Base-by-base conservation (phyloP, 1,284 basidiomycete genomes). In the Papiliotrema laurentii region DNA sequence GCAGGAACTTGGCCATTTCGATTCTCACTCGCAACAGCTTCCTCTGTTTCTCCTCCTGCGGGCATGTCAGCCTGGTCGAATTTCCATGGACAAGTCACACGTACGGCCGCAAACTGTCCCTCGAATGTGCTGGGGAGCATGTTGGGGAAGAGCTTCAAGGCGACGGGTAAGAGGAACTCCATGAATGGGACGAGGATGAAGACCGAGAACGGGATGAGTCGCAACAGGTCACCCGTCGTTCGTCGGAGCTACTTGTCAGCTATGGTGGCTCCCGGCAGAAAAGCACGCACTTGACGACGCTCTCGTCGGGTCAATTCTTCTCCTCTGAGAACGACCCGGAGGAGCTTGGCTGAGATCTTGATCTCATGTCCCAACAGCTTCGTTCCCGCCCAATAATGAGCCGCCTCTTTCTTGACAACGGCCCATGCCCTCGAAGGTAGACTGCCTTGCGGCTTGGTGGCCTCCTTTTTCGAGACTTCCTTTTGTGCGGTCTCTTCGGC, bases 1-100 rank as follows among this genome's bases (percentile, higher is more conserved):
- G 94, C 41, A 99, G 78, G 80, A 98, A 99, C 69, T 99, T 98
- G 61, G 96, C 96, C 93, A 98, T 97, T 71, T 97, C 93, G 24
- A 99, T 79, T 47, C 94, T 82, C 21, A 97, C 89, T 61, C 93
- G 87, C 43, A 98, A 83, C 2, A 97, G 79, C 70, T 97, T 97
- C 58, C 94, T 84, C 64, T 96, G 84, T 75, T 99, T 98, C 75
- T 98, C 94, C 69, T 97, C 91, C 89, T 92, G 64, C 7, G 27
- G 10, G 25, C 3, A 40, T 18, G n/a, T 19, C 30, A 28, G 28
- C 11, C 22, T 22, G n/a, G 14, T 22, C 13, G 33, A 5, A 26
- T n/a, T 18, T 19, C 24, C 21, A 27, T 5, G 3, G 2, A 1
- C 34, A 18, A 34, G 4, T 26, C 14, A 37, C 25, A 75, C 85